Percentiles rank a stretch among this genome's conserved stretches.
Evolutionary conservation across 768 basidiomycete genomes (phyloP).

Genomic region (Collybiopsis luxurians): DNA sequence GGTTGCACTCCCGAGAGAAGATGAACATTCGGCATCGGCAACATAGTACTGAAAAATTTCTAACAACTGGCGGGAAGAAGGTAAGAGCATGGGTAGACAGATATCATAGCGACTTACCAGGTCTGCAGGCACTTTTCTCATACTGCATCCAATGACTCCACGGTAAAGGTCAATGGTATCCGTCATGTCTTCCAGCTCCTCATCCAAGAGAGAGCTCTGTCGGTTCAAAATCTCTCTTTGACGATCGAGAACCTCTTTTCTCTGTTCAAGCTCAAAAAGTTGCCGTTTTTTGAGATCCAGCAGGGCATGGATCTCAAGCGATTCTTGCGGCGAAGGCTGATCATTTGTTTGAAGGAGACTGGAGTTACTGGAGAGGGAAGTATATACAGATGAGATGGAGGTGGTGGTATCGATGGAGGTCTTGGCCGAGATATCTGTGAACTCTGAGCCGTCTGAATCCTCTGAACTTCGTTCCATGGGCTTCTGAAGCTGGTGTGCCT

Average conservation of each 20-base stretch:
- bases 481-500: not conserved
- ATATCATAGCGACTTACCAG: not conserved
- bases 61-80: not conserved
- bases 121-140: not conserved
- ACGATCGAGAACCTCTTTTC: not conserved
- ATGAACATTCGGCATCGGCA: not conserved
- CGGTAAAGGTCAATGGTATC: not conserved
- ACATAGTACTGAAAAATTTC: conserved; percentile 1
- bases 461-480: not conserved
- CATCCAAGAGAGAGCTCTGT: not conserved
- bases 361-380: not conserved
- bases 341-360: not conserved
- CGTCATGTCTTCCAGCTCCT: not conserved
- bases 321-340: not conserved
- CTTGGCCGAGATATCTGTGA: not conserved
- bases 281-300: not conserved
- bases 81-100: not conserved
- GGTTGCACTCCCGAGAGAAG: not conserved
- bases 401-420: not conserved
- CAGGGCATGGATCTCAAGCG: not conserved
- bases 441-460: not conserved
- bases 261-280: not conserved
- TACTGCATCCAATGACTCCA: not conserved
- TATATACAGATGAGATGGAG: not conserved
- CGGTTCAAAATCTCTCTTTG: conserved; percentile 1